These are phyloP conservation scores for Hyphodiscus sp. DNA, from an alignment of 2,329 filamentous ascomycete species.

Conservation along the genomic window DNA sequence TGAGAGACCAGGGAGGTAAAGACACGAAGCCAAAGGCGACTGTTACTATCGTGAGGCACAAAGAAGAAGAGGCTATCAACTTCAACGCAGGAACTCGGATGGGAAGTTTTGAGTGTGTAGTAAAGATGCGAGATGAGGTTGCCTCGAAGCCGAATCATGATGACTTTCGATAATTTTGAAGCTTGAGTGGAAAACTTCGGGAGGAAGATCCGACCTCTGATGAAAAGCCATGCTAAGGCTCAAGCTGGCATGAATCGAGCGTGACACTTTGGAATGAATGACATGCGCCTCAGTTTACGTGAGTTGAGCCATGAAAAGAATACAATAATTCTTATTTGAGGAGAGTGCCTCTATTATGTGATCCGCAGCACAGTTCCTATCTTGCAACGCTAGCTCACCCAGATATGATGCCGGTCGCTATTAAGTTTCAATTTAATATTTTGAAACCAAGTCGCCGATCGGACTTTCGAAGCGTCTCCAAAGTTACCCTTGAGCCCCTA, in stretches of 20 bases:
- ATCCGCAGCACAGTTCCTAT: too few species aligned
- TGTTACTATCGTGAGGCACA: neutral
- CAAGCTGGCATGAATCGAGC: neutral
- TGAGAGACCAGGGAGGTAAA: neutral
- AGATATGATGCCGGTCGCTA: too few species aligned
- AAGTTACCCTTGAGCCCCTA: too few species aligned
- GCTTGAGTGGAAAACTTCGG: conserved; percentile 24
- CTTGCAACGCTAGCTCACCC: too few species aligned
- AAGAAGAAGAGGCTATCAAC: neutral
- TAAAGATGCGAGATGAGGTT: conserved; percentile 25
- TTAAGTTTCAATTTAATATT: too few species aligned
- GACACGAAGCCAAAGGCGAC: neutral
- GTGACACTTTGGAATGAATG: too few species aligned
- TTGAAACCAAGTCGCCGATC: too few species aligned
- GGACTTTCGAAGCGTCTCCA: too few species aligned
- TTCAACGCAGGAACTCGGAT: conserved; percentile 24
- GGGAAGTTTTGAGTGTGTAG: conserved; percentile 23
- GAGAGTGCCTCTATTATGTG: too few species aligned
- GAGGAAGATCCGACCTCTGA: conserved; percentile 26
- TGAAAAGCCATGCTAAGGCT: conserved; percentile 17
- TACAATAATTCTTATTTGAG: too few species aligned
- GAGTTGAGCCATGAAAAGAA: too few species aligned
- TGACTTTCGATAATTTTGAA: conserved; percentile 27
- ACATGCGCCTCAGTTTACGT: too few species aligned
- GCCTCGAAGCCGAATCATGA: conserved; percentile 26